Conservation (phyloP, 495 filamentous ascomycete genomes). For the Talaromyces trachyspermus region DNA sequence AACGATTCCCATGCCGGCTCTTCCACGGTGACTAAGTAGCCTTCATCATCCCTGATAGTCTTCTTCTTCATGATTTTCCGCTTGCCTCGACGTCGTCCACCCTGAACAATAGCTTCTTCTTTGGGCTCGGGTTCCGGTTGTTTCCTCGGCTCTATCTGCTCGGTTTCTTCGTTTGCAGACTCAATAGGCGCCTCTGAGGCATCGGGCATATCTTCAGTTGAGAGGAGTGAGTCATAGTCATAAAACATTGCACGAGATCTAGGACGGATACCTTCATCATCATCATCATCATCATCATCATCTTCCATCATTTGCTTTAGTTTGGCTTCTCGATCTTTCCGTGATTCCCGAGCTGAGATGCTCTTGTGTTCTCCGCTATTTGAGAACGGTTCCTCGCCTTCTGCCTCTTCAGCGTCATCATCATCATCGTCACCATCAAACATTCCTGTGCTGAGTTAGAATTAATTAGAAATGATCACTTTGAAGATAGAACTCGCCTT, state of each 20-base stretch:
- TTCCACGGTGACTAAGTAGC: constrained; percentile 87
- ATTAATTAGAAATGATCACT: constrained; percentile 8
- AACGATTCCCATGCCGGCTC: constrained; percentile 92
- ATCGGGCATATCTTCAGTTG: constrained; percentile 44
- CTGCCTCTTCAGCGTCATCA: constrained; percentile 44
- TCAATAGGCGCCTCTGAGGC: constrained; percentile 18
- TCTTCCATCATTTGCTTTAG: constrained; percentile 85
- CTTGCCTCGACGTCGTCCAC: constrained; percentile 69
- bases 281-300: constrained; percentile 41
- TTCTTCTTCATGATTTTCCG: constrained; percentile 85
- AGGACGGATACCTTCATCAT: constrained; percentile 5
- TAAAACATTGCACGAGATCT: not conserved
- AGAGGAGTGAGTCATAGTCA: not conserved
- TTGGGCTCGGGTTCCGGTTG: constrained; percentile 40
- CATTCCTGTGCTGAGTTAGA: constrained; percentile 13
- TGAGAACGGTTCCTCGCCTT: constrained; percentile 56
- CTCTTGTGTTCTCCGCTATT: constrained; percentile 28
- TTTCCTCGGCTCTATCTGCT: constrained; percentile 40
- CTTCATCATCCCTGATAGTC: constrained; percentile 84
- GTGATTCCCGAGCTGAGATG: constrained; percentile 43
- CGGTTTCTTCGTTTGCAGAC: constrained; percentile 20
- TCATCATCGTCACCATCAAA: constrained; percentile 12
- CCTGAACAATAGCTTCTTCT: constrained; percentile 39
- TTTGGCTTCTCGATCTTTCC: constrained; percentile 64
- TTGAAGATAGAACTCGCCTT: not conserved